Percentiles rank a stretch among this genome's conserved stretches.
Evolutionary conservation across 352 stramenopile species (phyloP).

Genomic region (Pythium brachiatum): DNA sequence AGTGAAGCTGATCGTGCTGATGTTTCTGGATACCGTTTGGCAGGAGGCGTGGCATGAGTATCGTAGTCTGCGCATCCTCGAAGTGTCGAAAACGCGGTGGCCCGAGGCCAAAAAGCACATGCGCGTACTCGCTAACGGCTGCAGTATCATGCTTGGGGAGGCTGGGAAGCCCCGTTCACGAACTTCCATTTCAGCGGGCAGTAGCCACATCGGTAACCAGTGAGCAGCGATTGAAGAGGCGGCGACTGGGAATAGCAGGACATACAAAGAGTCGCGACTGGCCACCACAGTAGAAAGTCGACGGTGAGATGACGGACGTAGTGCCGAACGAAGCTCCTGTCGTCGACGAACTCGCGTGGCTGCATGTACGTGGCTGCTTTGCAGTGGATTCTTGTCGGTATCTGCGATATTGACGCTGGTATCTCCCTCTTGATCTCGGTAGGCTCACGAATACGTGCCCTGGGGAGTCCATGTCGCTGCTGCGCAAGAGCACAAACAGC

Average conservation of each 20-base stretch:
- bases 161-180: background rate
- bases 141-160: slow-evolving; percentile 64
- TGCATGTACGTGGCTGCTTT: slow-evolving; percentile 18
- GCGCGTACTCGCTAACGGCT: slow-evolving; percentile 68
- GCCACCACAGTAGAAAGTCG: background rate
- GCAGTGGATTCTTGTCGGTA: background rate
- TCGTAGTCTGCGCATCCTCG: slow-evolving; percentile 57
- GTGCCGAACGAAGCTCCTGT: background rate
- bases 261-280: slow-evolving; percentile 23
- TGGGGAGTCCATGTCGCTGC: slow-evolving; percentile 43
- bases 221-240: background rate
- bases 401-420: background rate
- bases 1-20: background rate
- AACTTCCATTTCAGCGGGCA: background rate
- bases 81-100: slow-evolving; percentile 70
- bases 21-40: background rate
- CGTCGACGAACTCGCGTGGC: slow-evolving; percentile 22
- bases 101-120: slow-evolving; percentile 67
- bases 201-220: background rate
- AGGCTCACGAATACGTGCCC: slow-evolving; percentile 43
- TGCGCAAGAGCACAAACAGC: slow-evolving; percentile 19
- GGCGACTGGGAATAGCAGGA: background rate
- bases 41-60: slow-evolving; percentile 71
- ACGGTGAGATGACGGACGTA: slow-evolving; percentile 1
- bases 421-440: background rate